Percentiles rank a stretch among this genome's conserved stretches.
Conservation (phyloP, 495 filamentous ascomycete genomes). For the Barbatosphaeria neglecta region DNA sequence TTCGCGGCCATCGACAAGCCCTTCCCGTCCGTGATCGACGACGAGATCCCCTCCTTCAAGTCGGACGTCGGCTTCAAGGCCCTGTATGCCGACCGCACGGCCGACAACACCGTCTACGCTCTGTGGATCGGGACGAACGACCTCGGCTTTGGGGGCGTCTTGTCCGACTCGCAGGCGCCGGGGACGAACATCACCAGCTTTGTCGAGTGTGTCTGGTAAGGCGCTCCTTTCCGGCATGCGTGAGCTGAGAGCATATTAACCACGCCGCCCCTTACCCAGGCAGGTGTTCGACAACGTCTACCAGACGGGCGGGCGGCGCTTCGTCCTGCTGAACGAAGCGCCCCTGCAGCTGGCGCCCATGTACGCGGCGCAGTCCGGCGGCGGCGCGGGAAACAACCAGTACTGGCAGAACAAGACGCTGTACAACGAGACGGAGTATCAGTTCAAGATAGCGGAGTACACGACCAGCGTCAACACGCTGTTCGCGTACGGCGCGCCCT, state of each 20-base stretch:
- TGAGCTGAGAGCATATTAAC: too few relatives aligned
- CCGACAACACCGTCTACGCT: conserved; percentile 53
- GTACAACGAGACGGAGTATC: conserved; percentile 37
- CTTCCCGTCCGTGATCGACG: conserved; percentile 53
- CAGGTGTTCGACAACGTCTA: conserved; percentile 45
- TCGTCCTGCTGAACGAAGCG: conserved; percentile 54
- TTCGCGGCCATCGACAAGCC: conserved; percentile 32
- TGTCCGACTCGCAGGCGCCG: conserved; percentile 47
- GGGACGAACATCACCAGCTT: conserved; percentile 50
- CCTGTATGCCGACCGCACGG: conserved; percentile 37
- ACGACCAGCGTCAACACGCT: conserved; percentile 49
- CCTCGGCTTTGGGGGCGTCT: conserved; percentile 49
- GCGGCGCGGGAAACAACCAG: conserved; percentile 36
- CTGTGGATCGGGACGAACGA: conserved; percentile 78
- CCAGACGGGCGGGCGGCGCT: conserved; percentile 51
- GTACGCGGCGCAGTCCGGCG: conserved; percentile 40
- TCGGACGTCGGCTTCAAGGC: conserved; percentile 43
- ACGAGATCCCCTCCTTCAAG: conserved; percentile 59
- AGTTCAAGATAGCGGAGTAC: conserved; percentile 49
- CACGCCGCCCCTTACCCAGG: background rate
- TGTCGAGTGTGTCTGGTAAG: conserved; percentile 50
- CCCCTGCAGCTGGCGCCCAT: conserved; percentile 52
- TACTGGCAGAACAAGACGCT: conserved; percentile 48
- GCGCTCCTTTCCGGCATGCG: too few relatives aligned
- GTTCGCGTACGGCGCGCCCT: conserved; percentile 48